Conservation (phyloP, 345 rosid species). For the Psidium guajava region DNA sequence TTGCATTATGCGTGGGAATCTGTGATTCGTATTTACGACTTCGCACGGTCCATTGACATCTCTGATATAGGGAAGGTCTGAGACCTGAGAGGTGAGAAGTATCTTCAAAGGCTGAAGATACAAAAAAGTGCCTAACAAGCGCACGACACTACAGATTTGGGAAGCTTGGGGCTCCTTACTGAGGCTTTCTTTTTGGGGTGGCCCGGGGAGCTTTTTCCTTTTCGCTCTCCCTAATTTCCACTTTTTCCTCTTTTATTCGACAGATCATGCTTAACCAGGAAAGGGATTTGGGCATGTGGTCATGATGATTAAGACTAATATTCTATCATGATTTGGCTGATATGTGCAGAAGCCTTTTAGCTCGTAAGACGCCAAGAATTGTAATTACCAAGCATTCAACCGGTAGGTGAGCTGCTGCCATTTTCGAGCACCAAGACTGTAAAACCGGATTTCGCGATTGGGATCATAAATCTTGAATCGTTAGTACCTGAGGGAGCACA, state of each 20-base stretch:
- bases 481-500: not conserved
- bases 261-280: not conserved
- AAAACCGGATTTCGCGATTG: not conserved
- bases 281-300: conserved; percentile 5
- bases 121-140: not conserved
- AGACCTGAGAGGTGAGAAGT: not conserved
- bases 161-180: not conserved
- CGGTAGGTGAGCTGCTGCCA: not conserved
- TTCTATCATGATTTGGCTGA: not conserved
- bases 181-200: not conserved
- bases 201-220: not conserved
- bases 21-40: not conserved
- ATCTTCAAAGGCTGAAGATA: not conserved
- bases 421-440: not conserved
- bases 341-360: not conserved
- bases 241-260: not conserved
- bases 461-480: not conserved
- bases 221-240: not conserved
- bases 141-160: not conserved
- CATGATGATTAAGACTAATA: not conserved
- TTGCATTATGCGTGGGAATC: not conserved
- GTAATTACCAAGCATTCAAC: not conserved
- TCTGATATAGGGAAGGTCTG: not conserved
- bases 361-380: not conserved
- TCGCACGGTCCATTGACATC: not conserved